Evolutionary conservation across 768 basidiomycete genomes (phyloP), one percentile per base, ranked within the genome.

Genomic region (Lentinula detonsa): DNA sequence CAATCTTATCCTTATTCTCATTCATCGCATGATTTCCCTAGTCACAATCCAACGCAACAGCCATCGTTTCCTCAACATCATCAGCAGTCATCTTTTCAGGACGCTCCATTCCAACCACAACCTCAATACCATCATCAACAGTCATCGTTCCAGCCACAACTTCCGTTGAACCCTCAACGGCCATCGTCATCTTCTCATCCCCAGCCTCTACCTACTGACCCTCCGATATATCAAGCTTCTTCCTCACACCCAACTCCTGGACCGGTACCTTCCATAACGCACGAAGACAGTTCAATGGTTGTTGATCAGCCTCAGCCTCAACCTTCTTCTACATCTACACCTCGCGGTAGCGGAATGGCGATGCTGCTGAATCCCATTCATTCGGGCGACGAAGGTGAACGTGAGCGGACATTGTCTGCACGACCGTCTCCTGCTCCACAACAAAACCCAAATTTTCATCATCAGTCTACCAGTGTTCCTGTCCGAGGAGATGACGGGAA

Each of bases 61-160:
- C 83, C 64, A 75, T 80, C 18, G 68, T 73, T 16, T 73, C 87
- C 40, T 74, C 87, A 39, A 87, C 86, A 6, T 73, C 73, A 1
- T 28, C 28, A 28, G 71, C 71, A 9, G 67, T 73, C 7, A 67
- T 67, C 11, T 64, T 59, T 33, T 65, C 28, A 57, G 28, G 53
- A 54, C 8, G 53, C n/a, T 57, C 50, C 40, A 61, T 60, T 34
- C 11, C 39, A 54, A 18, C 53, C 33, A 18, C 34, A 54, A 35
- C 39, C 53, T n/a, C 23, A 75, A 74, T 18, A 71, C 71, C 49
- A 28, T 42, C 18, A 51, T 28, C 28, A 28, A 8, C 37, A 66
- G 23, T 13, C 16, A 9, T n/a, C 39, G 53, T 54, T 33, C n/a
- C 33, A 8, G 33, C 53, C 13, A 9, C 33, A 54, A 35, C 42